phyloP scores from a whole-genome alignment of 495 filamentous ascomycete species.

The Xylaria palmicola region DNA sequence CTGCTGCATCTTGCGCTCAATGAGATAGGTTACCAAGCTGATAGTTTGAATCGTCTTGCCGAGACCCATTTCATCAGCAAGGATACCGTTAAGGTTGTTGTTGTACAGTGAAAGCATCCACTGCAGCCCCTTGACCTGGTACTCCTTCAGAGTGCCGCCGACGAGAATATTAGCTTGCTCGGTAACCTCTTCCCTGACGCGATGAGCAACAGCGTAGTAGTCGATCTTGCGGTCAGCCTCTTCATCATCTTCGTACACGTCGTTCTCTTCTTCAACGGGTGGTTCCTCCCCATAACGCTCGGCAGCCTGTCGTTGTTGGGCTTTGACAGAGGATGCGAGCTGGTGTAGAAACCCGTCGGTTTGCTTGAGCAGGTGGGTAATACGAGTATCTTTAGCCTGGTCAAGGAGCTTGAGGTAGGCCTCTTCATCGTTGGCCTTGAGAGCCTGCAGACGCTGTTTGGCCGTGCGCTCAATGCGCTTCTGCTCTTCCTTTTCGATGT shows the following conservation, averaged over 20 bases:
- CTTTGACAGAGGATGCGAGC: slow-evolving; percentile 86
- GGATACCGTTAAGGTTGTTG: slow-evolving; percentile 98
- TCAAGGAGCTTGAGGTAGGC: slow-evolving; percentile 95
- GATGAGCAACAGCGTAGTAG: slow-evolving; percentile 97
- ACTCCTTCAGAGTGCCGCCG: slow-evolving; percentile 91
- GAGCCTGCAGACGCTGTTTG: slow-evolving; percentile 97
- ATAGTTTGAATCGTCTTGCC: slow-evolving; percentile 99
- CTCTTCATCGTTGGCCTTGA: slow-evolving; percentile 99
- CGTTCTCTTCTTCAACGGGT: slow-evolving; percentile 57
- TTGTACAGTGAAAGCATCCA: slow-evolving; percentile 99
- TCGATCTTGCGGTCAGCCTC: slow-evolving; percentile 78
- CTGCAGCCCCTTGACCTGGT: slow-evolving; percentile 95
- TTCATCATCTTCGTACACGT: slow-evolving; percentile 64
- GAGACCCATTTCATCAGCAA: slow-evolving; percentile 99
- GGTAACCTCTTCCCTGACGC: slow-evolving; percentile 85
- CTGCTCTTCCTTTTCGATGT: slow-evolving; percentile 98
- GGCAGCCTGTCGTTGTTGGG: slow-evolving; percentile 80
- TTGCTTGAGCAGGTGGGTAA: slow-evolving; percentile 91
- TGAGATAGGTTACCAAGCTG: slow-evolving; percentile 93
- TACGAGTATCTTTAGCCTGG: slow-evolving; percentile 98
- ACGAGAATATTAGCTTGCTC: slow-evolving; percentile 81
- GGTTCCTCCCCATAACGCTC: slow-evolving; percentile 72
- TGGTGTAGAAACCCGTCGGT: slow-evolving; percentile 96
- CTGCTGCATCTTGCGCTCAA: slow-evolving; percentile 89
- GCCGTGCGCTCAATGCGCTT: slow-evolving; percentile 94